Conservation (phyloP, 306 rosid genomes). For the Ochetophila trinervis region DNA sequence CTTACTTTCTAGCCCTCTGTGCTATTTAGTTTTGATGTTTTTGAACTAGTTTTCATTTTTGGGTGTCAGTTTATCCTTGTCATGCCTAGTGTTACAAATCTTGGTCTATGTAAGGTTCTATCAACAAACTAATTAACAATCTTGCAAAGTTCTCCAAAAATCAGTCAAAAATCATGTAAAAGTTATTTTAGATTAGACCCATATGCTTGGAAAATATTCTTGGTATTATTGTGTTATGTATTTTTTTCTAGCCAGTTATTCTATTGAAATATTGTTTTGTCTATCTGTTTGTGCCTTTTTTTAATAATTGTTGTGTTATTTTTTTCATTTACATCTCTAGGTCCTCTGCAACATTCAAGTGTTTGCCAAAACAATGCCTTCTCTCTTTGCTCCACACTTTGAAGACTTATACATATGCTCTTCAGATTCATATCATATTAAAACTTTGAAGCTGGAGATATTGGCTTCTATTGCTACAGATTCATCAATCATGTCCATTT, state of each 20-base stretch:
- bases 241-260: constrained; percentile 11
- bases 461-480: constrained; percentile 68
- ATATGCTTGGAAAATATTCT: background rate
- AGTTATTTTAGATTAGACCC: too few relatives aligned
- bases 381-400: constrained; percentile 69
- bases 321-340: constrained; percentile 47
- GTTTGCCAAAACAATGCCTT: constrained; percentile 91
- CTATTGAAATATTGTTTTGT: constrained; percentile 23
- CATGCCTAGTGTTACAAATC: too few relatives aligned
- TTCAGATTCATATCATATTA: constrained; percentile 85
- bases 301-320: too few relatives aligned
- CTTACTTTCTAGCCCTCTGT: too few relatives aligned
- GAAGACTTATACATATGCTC: constrained; percentile 77
- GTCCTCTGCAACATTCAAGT: constrained; percentile 90
- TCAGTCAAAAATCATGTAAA: too few relatives aligned
- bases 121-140: too few relatives aligned
- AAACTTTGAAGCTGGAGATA: constrained; percentile 83
- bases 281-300: constrained; percentile 1
- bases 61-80: too few relatives aligned
- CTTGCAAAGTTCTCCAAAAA: too few relatives aligned
- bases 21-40: too few relatives aligned
- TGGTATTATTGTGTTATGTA: background rate
- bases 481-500: constrained; percentile 56
- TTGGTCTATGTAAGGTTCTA: too few relatives aligned
- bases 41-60: too few relatives aligned